Evolutionary conservation across 352 stramenopile species (phyloP), one percentile per base, ranked within the genome.

Genomic region (Pythium insidiosum): DNA sequence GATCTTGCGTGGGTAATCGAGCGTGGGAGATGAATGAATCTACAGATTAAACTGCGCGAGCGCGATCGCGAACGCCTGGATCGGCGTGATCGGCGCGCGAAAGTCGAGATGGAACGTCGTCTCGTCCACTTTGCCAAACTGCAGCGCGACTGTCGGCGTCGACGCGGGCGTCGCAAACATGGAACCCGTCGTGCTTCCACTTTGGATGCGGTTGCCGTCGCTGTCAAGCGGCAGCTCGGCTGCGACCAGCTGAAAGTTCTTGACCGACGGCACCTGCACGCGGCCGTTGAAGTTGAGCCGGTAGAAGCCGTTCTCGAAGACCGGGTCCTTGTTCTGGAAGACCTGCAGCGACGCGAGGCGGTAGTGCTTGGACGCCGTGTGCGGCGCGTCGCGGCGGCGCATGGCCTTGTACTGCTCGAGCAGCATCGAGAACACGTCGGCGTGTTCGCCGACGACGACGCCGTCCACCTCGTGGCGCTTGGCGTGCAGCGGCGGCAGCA

Each of bases 91-190:
- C 13, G 77, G 77, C 7, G 72, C 66, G 20, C 71, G 61, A 40
- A 88, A 90, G 44, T 90, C 77, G 35, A 90, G 50, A 48, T 87
- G 74, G 58, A 90, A 90, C 49, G 83, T 81, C 43, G 84, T 76
- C 37, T 81, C 73, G 43, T 82, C 62, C 1, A 90, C 74, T 62
- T 87, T 87, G 37, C 77, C 77, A 53, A 90, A 90, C 50, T 88
- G 77, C 12, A 89, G 62, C 34, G 57, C 63, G 9, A 89, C 63
- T 2, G 53, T 47, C 29, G 55, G 36, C n/a, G n/a, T n/a, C n/a
- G n/a, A n/a, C n/a, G n/a, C n/a, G n/a, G n/a, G n/a, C n/a, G n/a
- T n/a, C n/a, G n/a, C n/a, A n/a, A n/a, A n/a, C n/a, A n/a, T n/a
- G n/a, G n/a, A n/a, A n/a, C n/a, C n/a, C n/a, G n/a, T n/a, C n/a